phyloP scores from a whole-genome alignment of 1,284 basidiomycete genomes.

The Athelia sp. region DNA sequence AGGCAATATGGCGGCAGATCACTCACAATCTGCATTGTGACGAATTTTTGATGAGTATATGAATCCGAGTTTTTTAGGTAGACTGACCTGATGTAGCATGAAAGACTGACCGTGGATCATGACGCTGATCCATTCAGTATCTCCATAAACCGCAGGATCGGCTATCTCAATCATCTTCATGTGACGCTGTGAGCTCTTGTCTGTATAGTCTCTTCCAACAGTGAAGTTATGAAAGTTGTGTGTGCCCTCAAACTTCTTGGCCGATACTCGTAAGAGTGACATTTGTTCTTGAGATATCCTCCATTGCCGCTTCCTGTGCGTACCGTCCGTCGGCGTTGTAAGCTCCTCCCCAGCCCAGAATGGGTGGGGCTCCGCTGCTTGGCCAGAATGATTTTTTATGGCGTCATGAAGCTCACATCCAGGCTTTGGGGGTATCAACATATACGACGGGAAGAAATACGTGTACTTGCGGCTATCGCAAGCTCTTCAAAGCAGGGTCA shows the following conservation, averaged over 20 bases:
- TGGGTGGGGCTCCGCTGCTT: conserved; percentile 23
- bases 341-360: conserved; percentile 39
- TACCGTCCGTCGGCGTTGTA: conserved; percentile 44
- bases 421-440: conserved; percentile 89
- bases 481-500: conserved; percentile 37
- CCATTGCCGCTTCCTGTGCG: conserved; percentile 63
- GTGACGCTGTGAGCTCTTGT: conserved; percentile 75
- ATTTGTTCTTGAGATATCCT: conserved; percentile 55
- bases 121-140: conserved; percentile 94
- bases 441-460: conserved; percentile 94
- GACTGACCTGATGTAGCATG: conserved; percentile 89
- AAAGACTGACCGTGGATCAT: conserved; percentile 97
- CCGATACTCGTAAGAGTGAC: conserved; percentile 48
- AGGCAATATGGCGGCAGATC: not conserved
- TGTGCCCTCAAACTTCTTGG: conserved; percentile 70
- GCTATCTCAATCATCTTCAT: conserved; percentile 85
- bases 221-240: conserved; percentile 99
- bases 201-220: conserved; percentile 80
- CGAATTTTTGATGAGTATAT: no score
- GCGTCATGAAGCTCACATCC: conserved; percentile 55
- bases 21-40: conserved; percentile 2
- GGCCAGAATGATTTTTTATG: conserved; percentile 27
- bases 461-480: conserved; percentile 97
- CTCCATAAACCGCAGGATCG: conserved; percentile 81
- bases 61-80: not conserved